These are phyloP conservation scores for Cinchona pubescens DNA, from an alignment of 257 asterid genomes.

Conservation along the genomic window DNA sequence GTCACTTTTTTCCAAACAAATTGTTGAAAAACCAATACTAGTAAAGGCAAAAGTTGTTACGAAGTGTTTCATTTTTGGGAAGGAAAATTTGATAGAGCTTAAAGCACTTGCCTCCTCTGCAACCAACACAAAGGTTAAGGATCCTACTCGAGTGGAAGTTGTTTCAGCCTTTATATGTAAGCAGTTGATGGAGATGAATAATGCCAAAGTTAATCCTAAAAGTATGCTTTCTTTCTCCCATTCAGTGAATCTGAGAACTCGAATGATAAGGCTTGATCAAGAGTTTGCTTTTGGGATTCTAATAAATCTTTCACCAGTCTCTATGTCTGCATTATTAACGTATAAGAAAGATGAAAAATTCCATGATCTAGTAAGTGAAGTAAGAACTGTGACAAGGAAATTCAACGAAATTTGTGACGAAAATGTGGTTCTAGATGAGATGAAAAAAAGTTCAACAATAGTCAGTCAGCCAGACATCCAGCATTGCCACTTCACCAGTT, in stretches of 20 bases:
- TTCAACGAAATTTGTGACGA: neutral
- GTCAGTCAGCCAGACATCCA: neutral
- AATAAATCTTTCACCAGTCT: neutral
- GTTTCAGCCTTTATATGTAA: slow-evolving; percentile 23
- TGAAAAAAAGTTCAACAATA: neutral
- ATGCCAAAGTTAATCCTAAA: neutral
- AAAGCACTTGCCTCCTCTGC: neutral
- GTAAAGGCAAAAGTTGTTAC: slow-evolving; percentile 8
- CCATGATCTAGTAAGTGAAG: neutral
- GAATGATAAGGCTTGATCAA: neutral
- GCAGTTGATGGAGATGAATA: slow-evolving; percentile 4
- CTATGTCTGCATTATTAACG: neutral
- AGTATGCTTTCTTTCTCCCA: neutral
- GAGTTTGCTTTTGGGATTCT: slow-evolving; percentile 20
- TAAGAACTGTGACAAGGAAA: slow-evolving; percentile 10
- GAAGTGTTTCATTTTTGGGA: slow-evolving; percentile 13
- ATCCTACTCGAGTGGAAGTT: slow-evolving; percentile 26
- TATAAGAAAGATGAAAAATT: neutral
- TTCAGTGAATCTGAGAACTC: slow-evolving; percentile 35
- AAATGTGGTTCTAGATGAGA: neutral
- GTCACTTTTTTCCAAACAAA: neutral
- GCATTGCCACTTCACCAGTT: slow-evolving; percentile 18
- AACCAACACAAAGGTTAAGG: neutral
- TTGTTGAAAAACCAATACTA: neutral
- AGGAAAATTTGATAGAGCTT: neutral